Evolutionary conservation across 148 eudicot genomes (phyloP).

Genomic region (Dysphania ambrosioides): DNA sequence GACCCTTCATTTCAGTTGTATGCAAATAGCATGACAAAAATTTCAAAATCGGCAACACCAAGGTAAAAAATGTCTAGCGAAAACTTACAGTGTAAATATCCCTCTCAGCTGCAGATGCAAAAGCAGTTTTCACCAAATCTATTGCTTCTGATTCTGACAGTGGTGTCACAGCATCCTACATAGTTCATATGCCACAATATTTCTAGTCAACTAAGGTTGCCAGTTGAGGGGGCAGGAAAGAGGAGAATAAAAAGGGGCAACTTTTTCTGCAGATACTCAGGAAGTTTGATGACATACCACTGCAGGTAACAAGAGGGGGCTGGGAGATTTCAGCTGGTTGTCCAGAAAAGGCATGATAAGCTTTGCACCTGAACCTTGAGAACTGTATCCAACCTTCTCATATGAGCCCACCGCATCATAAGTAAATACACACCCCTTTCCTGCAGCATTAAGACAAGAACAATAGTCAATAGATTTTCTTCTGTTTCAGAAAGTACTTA

Average conservation of each 20-base stretch:
- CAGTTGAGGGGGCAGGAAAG: not conserved
- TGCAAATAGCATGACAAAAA: not conserved
- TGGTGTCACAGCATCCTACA: slow-evolving; percentile 85
- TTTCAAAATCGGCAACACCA: not conserved
- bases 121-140: slow-evolving; percentile 93
- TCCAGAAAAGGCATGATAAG: slow-evolving; percentile 94
- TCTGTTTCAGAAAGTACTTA: not conserved
- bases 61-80: not conserved
- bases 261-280: not conserved
- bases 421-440: slow-evolving; percentile 94
- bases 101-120: slow-evolving; percentile 97
- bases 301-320: slow-evolving; percentile 85
- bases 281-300: slow-evolving; percentile 56
- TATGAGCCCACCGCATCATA: slow-evolving; percentile 99
- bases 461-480: not conserved
- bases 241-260: slow-evolving; percentile 3
- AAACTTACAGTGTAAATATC: slow-evolving; percentile 90
- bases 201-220: slow-evolving; percentile 10
- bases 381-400: slow-evolving; percentile 92
- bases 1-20: not conserved
- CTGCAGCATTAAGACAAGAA: slow-evolving; percentile 35
- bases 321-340: slow-evolving; percentile 96
- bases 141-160: slow-evolving; percentile 86
- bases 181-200: slow-evolving; percentile 8
- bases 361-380: slow-evolving; percentile 92